phyloP scores from a whole-genome alignment of 1,284 basidiomycete species.

The Leccinum pachyderme region DNA sequence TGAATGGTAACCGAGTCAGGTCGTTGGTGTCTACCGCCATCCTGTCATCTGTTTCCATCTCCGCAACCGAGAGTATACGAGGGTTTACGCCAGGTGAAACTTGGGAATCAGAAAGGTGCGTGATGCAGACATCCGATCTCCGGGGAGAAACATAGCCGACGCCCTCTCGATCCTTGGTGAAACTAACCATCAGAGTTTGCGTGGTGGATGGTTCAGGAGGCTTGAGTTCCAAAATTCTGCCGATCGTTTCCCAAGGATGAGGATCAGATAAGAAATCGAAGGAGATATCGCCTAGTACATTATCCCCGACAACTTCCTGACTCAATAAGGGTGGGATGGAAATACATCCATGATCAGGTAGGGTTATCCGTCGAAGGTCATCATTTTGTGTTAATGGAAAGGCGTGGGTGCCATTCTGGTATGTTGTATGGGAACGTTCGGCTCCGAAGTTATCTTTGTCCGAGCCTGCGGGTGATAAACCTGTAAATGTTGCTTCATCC shows the following conservation, averaged over 20 bases:
- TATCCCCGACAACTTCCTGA: not conserved
- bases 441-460: not conserved
- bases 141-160: conserved; percentile 21
- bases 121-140: not conserved
- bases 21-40: not conserved
- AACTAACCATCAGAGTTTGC: conserved; percentile 8
- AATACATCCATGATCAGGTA: not conserved
- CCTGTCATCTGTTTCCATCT: conserved; percentile 1
- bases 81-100: not conserved
- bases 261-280: conserved; percentile 32
- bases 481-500: conserved; percentile 1
- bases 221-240: conserved; percentile 23
- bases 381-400: not conserved
- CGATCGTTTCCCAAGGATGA: conserved; percentile 32
- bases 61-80: not conserved
- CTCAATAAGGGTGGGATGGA: not conserved
- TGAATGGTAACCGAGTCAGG: not conserved
- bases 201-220: not conserved
- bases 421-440: not conserved
- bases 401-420: not conserved
- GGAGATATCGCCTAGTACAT: not conserved
- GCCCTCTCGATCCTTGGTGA: conserved; percentile 28
- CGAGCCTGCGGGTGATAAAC: not conserved
- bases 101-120: not conserved
- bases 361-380: not conserved